Conservation (phyloP, 192 early-diverging fungal species). For the Paraglomus occultum region DNA sequence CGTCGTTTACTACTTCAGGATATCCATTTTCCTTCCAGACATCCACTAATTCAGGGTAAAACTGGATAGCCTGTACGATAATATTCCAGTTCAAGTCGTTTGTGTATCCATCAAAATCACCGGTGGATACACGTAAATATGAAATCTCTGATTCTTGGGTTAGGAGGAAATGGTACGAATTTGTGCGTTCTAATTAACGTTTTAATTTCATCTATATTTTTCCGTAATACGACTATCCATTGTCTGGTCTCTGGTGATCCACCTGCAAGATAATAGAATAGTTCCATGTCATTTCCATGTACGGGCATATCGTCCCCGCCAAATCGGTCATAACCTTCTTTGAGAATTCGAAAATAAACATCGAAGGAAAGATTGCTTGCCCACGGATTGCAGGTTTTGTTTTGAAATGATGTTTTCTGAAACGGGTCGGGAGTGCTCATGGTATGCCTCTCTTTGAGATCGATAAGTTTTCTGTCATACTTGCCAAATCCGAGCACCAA, state of each 20-base stretch:
- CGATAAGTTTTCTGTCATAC: constrained; percentile 1
- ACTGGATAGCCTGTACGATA: too few relatives aligned
- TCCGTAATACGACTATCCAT: not conserved
- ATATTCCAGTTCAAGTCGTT: too few relatives aligned
- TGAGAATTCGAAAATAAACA: not conserved
- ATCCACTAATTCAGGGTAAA: too few relatives aligned
- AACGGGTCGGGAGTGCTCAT: not conserved
- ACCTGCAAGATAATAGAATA: not conserved
- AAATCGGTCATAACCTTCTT: not conserved
- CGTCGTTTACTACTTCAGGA: too few relatives aligned
- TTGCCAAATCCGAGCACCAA: constrained; percentile 2
- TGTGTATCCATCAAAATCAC: too few relatives aligned
- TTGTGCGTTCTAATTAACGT: not conserved
- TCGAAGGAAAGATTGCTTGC: not conserved
- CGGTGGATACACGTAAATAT: too few relatives aligned
- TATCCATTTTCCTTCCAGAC: too few relatives aligned
- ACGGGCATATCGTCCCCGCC: not conserved
- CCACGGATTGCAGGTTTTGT: not conserved
- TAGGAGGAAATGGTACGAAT: not conserved
- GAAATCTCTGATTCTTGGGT: not conserved
- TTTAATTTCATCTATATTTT: not conserved
- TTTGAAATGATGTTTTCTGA: not conserved
- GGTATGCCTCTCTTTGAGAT: constrained; percentile 4
- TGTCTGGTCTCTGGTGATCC: not conserved
- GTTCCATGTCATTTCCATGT: constrained; percentile 22